Conservation (phyloP, 768 basidiomycete species). For the Hirschioporus abietinus region DNA sequence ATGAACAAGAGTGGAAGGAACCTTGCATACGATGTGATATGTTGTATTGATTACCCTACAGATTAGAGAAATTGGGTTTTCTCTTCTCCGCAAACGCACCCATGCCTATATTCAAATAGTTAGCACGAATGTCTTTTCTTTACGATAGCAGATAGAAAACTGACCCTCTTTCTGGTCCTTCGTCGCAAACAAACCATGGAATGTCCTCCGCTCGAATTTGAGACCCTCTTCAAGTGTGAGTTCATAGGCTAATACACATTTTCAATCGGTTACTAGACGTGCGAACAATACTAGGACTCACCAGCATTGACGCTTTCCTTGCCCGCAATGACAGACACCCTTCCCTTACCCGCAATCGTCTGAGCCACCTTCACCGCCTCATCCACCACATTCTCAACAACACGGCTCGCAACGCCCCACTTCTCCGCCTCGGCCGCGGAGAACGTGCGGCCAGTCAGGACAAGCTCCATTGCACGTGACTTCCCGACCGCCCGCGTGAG, state of each 20-base stretch:
- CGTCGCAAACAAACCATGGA: conserved; percentile 91
- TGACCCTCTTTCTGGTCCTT: conserved; percentile 92
- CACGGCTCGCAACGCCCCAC: conserved; percentile 84
- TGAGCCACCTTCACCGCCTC: conserved; percentile 81
- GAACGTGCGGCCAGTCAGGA: conserved; percentile 81
- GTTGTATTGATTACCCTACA: conserved; percentile 18
- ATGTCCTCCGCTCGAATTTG: conserved; percentile 80
- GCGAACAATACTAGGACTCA: conserved; percentile 28
- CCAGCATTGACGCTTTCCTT: conserved; percentile 95
- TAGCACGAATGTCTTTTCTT: conserved; percentile 11
- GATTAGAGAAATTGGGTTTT: conserved; percentile 75
- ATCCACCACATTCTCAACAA: conserved; percentile 77
- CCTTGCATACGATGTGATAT: not conserved
- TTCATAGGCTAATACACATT: conserved; percentile 60
- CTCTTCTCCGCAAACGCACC: conserved; percentile 91
- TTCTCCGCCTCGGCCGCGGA: conserved; percentile 74
- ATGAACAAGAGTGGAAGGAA: not conserved
- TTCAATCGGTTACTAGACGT: no score
- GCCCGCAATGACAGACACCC: conserved; percentile 74
- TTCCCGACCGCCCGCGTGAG: conserved; percentile 84
- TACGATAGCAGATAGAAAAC: conserved; percentile 19
- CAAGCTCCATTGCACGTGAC: conserved; percentile 91
- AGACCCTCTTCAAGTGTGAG: conserved; percentile 77
- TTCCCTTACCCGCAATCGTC: conserved; percentile 76
- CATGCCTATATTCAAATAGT: conserved; percentile 61